Conservation (phyloP, 768 basidiomycete genomes). For the Mycena chlorophos region DNA sequence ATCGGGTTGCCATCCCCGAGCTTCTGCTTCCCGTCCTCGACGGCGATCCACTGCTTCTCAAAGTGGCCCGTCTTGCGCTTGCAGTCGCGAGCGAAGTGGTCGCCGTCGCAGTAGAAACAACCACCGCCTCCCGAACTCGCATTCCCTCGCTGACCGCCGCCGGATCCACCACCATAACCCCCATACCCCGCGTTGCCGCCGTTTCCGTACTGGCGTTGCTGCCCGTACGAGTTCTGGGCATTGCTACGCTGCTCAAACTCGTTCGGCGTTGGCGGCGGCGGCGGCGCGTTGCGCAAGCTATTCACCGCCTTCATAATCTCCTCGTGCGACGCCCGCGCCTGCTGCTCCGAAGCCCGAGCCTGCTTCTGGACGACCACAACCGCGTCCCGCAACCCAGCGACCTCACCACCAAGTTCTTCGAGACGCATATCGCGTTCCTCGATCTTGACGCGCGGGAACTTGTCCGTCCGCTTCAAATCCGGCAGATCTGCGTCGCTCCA, state of each 20-base stretch:
- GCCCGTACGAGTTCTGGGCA: not conserved
- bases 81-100: constrained; percentile 7
- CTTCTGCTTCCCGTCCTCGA: constrained; percentile 10
- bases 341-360: not conserved
- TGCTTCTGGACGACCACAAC: constrained; percentile 5
- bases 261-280: not conserved
- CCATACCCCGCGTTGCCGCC: not conserved
- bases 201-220: not conserved
- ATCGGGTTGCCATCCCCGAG: constrained; percentile 5
- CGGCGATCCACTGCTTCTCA: constrained; percentile 4
- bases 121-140: not conserved
- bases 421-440: constrained; percentile 8
- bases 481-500: not conserved
- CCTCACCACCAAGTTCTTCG: constrained; percentile 7
- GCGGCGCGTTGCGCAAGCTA: not conserved
- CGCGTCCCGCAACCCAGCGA: constrained; percentile 6
- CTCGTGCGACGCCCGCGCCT: constrained; percentile 4
- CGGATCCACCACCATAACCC: not conserved
- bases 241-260: not conserved
- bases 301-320: constrained; percentile 4
- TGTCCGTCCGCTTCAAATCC: constrained; percentile 6
- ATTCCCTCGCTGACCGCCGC: no score
- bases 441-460: constrained; percentile 8
- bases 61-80: constrained; percentile 2
- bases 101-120: constrained; percentile 13